phyloP scores from a whole-genome alignment of 2,329 filamentous ascomycete genomes.

The Penicillium expansum region DNA sequence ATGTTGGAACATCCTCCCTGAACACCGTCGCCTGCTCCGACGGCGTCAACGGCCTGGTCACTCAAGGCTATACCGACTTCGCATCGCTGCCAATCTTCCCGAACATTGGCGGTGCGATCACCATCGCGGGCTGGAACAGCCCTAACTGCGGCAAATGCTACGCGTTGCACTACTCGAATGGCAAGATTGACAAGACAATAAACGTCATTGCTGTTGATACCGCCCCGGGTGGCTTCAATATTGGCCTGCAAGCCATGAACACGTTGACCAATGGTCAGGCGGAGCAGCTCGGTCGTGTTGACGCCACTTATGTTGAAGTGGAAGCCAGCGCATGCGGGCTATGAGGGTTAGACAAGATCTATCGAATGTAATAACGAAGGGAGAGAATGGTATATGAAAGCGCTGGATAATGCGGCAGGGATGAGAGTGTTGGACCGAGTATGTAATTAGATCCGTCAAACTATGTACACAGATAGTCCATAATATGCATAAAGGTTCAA shows the following conservation, averaged over 20 bases:
- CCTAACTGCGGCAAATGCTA: constrained; percentile 55
- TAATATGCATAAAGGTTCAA: constrained; percentile 17
- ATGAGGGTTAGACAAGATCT: neutral
- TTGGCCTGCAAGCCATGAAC: constrained; percentile 51
- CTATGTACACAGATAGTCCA: neutral
- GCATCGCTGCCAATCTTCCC: constrained; percentile 48
- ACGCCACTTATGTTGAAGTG: constrained; percentile 29
- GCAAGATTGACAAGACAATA: constrained; percentile 41
- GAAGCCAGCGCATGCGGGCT: constrained; percentile 14
- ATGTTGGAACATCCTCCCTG: constrained; percentile 57
- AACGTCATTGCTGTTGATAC: constrained; percentile 52
- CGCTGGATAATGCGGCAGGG: neutral
- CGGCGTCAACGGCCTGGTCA: constrained; percentile 35
- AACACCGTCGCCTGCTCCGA: constrained; percentile 48
- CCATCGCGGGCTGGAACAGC: constrained; percentile 48
- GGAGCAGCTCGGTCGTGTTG: constrained; percentile 43
- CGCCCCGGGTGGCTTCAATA: constrained; percentile 48
- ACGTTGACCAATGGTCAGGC: constrained; percentile 49
- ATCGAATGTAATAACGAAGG: neutral
- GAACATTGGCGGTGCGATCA: constrained; percentile 50
- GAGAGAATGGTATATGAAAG: neutral
- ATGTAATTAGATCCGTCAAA: neutral
- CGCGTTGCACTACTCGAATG: constrained; percentile 46
- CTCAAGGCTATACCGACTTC: constrained; percentile 40
- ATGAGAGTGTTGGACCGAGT: neutral